Evolutionary conservation across 106 monocot genomes (phyloP), one percentile per base, ranked within the genome.

Genomic region (Xerophyta viscosa): DNA sequence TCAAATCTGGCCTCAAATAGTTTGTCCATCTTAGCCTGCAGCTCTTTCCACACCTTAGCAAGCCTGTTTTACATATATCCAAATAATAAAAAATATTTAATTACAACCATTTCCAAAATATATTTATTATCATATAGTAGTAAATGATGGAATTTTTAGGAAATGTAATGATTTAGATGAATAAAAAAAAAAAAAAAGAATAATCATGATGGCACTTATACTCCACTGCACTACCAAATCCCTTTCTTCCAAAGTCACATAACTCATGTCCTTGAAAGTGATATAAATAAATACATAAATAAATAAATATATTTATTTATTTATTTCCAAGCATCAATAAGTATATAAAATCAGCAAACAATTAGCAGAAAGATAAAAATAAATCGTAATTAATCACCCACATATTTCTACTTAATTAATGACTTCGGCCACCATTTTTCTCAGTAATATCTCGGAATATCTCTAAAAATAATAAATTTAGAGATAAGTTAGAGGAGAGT

Each of bases 1-100:
- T 81, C 24, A 81, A 52, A 37, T 81, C 81, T 33, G 81, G 81
- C 50, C 81, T 66, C 31, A 81, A 71, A 54, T 81, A 81, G 42
- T 81, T 81, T 13, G 71, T 75, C 81, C 81, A 81, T 44, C 81
- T 66, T 20, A 81, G 48, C 28, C 81, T 81, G 57, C 81, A 81
- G 39, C 81, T 81, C 70, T 81, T 81, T 8, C 81, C 81, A 54
- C 81, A 81, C 49, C 81, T 81, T 37, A 71, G 48, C 62, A 81
- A 27, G 0, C 79, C 79, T 79, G 31, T 10, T 14, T 12, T n/a
- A n/a, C n/a, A 3, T 17, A 30, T 39, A 20, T 21, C 8, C 12
- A 31, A 37, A 19, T n/a, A 3, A 20, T 19, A 42, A n/a, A 24
- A 42, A 18, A 19, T 22, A 0, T 8, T 14, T n/a, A 10, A 24